phyloP scores from a whole-genome alignment of 2,329 filamentous ascomycete genomes.

The Aspergillus spinulosporus region DNA sequence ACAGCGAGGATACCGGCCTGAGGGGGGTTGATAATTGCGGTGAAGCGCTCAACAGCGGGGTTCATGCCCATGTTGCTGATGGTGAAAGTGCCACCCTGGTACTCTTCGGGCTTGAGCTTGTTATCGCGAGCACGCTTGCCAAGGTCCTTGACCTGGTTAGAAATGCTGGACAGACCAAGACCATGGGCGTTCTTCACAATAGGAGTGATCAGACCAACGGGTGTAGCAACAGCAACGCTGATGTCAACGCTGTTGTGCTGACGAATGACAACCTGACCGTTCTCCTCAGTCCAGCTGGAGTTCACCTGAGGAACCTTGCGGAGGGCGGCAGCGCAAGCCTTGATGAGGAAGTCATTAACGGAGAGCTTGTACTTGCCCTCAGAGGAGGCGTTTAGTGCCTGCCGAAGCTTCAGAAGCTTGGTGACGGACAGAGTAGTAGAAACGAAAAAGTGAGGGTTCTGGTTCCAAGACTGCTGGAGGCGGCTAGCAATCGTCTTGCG shows the following conservation, averaged over 20 bases:
- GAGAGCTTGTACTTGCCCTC: conserved; percentile 98
- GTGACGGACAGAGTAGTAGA: conserved; percentile 84
- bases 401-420: conserved; percentile 94
- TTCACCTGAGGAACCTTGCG: conserved; percentile 95
- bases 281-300: conserved; percentile 83
- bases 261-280: conserved; percentile 76
- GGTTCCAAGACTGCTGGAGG: conserved; percentile 81
- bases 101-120: conserved; percentile 99
- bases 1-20: conserved; percentile 95
- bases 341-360: conserved; percentile 99
- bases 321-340: conserved; percentile 84
- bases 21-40: conserved; percentile 97
- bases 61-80: conserved; percentile 99
- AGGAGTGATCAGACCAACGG: conserved; percentile 91
- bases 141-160: conserved; percentile 87
- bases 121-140: conserved; percentile 93
- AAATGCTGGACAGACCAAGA: conserved; percentile 86
- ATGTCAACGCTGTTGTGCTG: conserved; percentile 93
- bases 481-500: conserved; percentile 96
- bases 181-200: conserved; percentile 88
- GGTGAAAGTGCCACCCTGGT: conserved; percentile 97
- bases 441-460: conserved; percentile 99
- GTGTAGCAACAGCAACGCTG: conserved; percentile 91
- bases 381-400: conserved; percentile 83
- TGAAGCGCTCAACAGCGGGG: conserved; percentile 91